Evolutionary conservation across 2,329 filamentous ascomycete genomes (phyloP).

Genomic region (Xylariaceae sp.): DNA sequence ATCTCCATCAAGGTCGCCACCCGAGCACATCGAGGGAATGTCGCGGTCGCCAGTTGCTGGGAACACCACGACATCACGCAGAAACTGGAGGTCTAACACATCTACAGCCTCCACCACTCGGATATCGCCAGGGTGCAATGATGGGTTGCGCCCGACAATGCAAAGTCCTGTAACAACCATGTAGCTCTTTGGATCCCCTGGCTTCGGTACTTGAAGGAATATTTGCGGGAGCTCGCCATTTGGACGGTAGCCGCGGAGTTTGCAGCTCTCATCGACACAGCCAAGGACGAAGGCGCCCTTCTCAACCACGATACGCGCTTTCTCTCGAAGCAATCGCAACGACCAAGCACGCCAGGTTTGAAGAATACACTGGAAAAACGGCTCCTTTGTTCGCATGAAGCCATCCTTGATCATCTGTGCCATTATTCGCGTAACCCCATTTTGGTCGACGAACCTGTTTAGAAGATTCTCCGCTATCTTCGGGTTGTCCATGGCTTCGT

Average conservation of each 20-base stretch:
- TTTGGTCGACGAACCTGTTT: constrained; percentile 74
- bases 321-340: constrained; percentile 86
- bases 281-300: constrained; percentile 84
- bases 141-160: constrained; percentile 84
- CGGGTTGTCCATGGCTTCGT: constrained; percentile 63
- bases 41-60: constrained; percentile 78
- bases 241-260: constrained; percentile 64
- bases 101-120: constrained; percentile 83
- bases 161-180: constrained; percentile 70
- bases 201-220: constrained; percentile 72
- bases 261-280: constrained; percentile 78
- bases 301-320: constrained; percentile 76
- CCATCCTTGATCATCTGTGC: constrained; percentile 72
- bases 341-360: constrained; percentile 85
- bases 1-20: constrained; percentile 91
- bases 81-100: constrained; percentile 63
- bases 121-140: constrained; percentile 86
- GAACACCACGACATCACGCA: constrained; percentile 83
- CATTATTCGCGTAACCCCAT: constrained; percentile 69
- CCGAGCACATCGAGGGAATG: constrained; percentile 89
- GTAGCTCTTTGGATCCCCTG: constrained; percentile 49
- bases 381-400: constrained; percentile 69
- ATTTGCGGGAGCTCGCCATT: constrained; percentile 69
- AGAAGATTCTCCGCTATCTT: constrained; percentile 62
- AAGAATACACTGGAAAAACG: constrained; percentile 75